Evolutionary conservation across 306 rosid genomes (phyloP).

Genomic region (Luffa acutangula): DNA sequence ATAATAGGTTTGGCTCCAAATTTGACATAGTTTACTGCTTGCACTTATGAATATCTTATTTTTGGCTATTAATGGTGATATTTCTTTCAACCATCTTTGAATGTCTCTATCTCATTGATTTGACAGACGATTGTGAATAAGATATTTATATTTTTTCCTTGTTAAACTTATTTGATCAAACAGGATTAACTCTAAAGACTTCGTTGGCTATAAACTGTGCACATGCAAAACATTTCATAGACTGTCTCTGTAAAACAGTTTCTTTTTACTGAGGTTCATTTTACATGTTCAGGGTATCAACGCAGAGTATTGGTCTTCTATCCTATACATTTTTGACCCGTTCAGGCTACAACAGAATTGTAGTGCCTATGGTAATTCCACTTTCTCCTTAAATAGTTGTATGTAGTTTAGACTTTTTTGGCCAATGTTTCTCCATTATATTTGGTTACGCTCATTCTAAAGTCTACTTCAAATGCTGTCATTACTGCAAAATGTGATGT

Average conservation of each 20-base stretch:
- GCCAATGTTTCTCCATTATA: background rate
- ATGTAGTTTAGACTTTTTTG: background rate
- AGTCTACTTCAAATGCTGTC: background rate
- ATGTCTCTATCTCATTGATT: background rate
- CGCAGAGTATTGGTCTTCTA: constrained; percentile 91
- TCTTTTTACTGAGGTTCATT: constrained; percentile 11
- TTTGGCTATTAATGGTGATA: background rate
- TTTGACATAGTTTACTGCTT: background rate
- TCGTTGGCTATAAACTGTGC: background rate
- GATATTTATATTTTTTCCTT: background rate
- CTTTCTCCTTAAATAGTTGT: constrained; percentile 7
- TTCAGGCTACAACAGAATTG: constrained; percentile 66
- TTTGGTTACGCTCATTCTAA: background rate
- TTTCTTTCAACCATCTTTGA: background rate
- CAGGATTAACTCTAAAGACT: background rate
- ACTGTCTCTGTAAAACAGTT: background rate
- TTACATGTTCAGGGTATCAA: constrained; percentile 47
- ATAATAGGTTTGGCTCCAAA: constrained; percentile 41
- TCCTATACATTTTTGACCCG: constrained; percentile 70
- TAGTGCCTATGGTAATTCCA: constrained; percentile 84
- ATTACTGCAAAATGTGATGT: background rate
- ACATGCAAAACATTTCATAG: background rate
- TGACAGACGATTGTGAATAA: background rate
- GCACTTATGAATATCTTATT: background rate
- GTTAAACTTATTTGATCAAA: background rate